phyloP scores from a whole-genome alignment of 2,329 filamentous ascomycete species.

The Pseudonectria foliicola region DNA sequence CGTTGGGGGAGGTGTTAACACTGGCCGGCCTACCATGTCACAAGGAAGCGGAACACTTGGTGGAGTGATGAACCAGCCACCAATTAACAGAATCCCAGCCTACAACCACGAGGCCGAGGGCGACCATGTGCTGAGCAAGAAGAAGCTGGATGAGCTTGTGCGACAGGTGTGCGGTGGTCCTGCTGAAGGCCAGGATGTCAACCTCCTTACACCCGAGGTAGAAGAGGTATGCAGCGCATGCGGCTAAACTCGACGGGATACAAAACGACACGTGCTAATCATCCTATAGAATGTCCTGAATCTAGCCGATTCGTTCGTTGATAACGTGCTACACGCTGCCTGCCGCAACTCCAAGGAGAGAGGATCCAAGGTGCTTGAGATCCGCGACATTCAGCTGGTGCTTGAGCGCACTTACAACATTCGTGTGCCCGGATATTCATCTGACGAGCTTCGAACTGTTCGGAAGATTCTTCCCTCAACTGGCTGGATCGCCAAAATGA shows the following conservation, averaged over 20 bases:
- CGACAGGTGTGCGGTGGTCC: constrained; percentile 84
- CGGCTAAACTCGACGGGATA: neutral
- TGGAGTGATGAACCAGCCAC: constrained; percentile 82
- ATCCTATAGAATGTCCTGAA: constrained; percentile 68
- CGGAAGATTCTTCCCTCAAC: constrained; percentile 84
- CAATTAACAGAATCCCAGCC: constrained; percentile 70
- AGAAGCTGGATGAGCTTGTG: constrained; percentile 92
- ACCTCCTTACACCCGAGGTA: constrained; percentile 80
- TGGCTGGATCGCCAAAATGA: constrained; percentile 95
- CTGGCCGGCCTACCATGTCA: constrained; percentile 74
- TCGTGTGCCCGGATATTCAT: constrained; percentile 86
- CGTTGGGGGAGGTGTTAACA: constrained; percentile 54
- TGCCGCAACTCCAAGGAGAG: constrained; percentile 92
- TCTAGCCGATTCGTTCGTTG: constrained; percentile 90
- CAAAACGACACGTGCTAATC: constrained; percentile 9
- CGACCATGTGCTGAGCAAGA: constrained; percentile 91
- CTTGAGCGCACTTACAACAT: constrained; percentile 84
- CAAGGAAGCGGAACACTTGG: constrained; percentile 70
- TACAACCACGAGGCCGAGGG: constrained; percentile 88
- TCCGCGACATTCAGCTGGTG: constrained; percentile 76
- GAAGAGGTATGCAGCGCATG: constrained; percentile 67
- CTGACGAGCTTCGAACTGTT: constrained; percentile 89
- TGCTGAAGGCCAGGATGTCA: constrained; percentile 63
- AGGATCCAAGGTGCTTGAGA: constrained; percentile 82
- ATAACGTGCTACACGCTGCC: constrained; percentile 78